phyloP scores from a whole-genome alignment of 257 asterid species.

The Salvia rosmarinus region DNA sequence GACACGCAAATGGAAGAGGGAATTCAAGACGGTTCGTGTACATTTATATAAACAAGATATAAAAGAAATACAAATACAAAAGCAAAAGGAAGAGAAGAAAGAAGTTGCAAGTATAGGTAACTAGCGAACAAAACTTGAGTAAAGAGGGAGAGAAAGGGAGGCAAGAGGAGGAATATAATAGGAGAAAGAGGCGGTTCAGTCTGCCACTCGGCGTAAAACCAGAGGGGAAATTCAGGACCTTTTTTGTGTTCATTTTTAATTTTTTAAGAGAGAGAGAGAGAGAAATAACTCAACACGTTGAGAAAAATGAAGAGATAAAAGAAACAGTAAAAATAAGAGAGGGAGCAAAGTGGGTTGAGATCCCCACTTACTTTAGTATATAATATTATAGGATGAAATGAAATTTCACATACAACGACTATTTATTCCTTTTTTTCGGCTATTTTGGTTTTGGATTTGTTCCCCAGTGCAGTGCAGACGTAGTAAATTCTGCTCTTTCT shows the following conservation, averaged over 20 bases:
- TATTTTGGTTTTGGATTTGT: conserved; percentile 22
- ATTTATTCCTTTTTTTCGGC: background rate
- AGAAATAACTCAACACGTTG: background rate
- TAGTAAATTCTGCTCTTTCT: no score
- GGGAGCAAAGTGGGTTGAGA: conserved; percentile 65
- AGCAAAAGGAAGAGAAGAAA: background rate
- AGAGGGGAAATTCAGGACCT: conserved; percentile 49
- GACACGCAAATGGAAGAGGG: conserved; percentile 30
- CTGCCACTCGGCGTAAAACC: conserved; percentile 87
- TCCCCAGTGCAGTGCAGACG: background rate
- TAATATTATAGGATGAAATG: background rate
- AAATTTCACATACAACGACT: background rate
- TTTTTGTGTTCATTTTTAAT: conserved; percentile 8
- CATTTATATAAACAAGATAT: background rate
- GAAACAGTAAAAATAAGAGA: background rate
- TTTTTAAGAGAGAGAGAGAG: background rate
- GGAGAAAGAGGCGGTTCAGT: conserved; percentile 74
- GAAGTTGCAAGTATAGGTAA: conserved; percentile 1
- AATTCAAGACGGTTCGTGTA: conserved; percentile 25
- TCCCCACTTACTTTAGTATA: conserved; percentile 43
- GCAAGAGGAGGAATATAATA: conserved; percentile 86
- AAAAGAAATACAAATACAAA: no score
- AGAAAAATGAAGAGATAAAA: background rate
- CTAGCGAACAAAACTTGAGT: conserved; percentile 19
- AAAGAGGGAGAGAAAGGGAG: conserved; percentile 31